Percentiles rank a stretch among this genome's conserved stretches.
These are phyloP conservation scores for Beauveria bassiana DNA, from an alignment of 2,329 filamentous ascomycete species.

Conservation along the genomic window DNA sequence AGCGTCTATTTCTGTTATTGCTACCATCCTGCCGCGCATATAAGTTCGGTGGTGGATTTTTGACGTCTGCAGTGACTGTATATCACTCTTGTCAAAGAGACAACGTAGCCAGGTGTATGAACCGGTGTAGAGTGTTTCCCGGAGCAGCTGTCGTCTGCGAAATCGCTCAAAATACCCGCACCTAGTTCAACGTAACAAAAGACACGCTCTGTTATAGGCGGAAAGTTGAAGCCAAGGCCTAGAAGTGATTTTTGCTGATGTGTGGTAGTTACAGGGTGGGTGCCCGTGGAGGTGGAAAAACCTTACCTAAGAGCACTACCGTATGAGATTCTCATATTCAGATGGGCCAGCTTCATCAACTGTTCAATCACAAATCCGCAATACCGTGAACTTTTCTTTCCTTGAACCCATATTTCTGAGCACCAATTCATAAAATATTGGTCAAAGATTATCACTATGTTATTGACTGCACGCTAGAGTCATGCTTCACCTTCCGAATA, in stretches of 20 bases:
- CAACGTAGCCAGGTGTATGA: background rate
- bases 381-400: background rate
- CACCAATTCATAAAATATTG: background rate
- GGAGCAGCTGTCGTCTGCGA: too few relatives aligned
- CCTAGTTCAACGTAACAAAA: background rate
- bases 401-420: too few relatives aligned
- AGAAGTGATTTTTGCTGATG: background rate
- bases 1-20: conserved; percentile 54
- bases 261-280: background rate
- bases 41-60: background rate
- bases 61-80: too few relatives aligned
- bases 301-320: background rate
- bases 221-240: background rate
- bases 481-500: background rate
- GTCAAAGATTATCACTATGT: background rate
- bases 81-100: too few relatives aligned
- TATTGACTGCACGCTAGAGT: background rate
- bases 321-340: background rate
- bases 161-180: background rate
- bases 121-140: too few relatives aligned
- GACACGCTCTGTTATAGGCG: background rate
- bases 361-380: background rate
- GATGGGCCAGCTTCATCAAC: background rate
- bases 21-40: background rate
- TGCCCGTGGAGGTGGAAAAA: background rate